Evolutionary conservation across 441 rosid genomes (phyloP), one percentile per base, ranked within the genome.

Genomic region (Hura crepitans): DNA sequence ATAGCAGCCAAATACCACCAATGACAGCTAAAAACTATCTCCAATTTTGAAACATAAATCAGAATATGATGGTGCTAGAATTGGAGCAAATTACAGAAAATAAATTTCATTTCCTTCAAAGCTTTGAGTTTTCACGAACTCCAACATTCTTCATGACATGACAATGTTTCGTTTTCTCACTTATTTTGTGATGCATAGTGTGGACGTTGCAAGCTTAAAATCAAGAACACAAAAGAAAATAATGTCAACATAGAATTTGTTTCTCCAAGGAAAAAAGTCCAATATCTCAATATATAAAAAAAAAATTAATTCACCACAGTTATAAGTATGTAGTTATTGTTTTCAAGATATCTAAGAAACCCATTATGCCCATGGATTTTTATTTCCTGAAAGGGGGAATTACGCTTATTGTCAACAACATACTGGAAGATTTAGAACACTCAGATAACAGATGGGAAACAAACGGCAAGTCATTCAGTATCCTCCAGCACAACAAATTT

Each of bases 101-200:
- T 47, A 51, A 1, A 28, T 51, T 55, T 56, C 8, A 42, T 42
- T 55, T 39, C 37, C 47, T 20, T 9, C 27, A 25, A 7, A 35
- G 17, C 25, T 22, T 39, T 23, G 50, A 28, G 3, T 39, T 50
- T 39, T 14, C 61, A 25, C 13, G 18, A 11, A 39, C 30, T 43
- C 62, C 71, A 67, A 23, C 46, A 23, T 42, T 62, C 65, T 37
- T 62, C 50, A 62, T 62, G 4, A 62, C 22, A 62, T 5, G 23
- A 18, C 30, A 31, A 14, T 65, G 14, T 55, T 56, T 22, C 2
- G 7, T 45, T 58, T 53, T 22, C 13, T 20, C 12, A 12, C 61
- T n/a, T 69, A 18, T 42, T 57, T 45, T n/a, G 8, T 4, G 6
- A 67, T 58, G 25, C 23, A 55, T 53, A 15, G 18, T 35, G 62